Evolutionary conservation across 2,329 filamentous ascomycete genomes (phyloP), one percentile per base, ranked within the genome.

Genomic region (Colletotrichum sp.): DNA sequence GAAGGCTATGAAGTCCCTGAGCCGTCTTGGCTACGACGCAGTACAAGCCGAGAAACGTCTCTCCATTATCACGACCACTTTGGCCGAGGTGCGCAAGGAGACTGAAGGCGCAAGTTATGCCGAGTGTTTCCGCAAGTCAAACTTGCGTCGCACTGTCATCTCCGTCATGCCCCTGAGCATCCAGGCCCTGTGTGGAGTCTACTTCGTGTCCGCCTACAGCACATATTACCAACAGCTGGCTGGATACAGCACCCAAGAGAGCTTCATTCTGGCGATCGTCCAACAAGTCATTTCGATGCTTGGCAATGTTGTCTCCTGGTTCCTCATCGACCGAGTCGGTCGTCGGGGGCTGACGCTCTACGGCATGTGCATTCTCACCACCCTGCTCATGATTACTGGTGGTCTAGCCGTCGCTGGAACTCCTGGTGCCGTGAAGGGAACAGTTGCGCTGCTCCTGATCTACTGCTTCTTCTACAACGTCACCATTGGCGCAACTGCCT

Each of bases 201-300:
- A 80, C 29, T 87, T 87, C 66, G 79, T 82, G 1, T 80, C 83
- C 3, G 78, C 79, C 8, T 88, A 88, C 75, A 80, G 80, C n/a
- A 87, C 86, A 4, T 88, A 65, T 78, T 87, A 87, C 77, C 80
- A 83, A 55, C 83, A 88, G 69, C 78, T 87, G 6, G 85, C 86
- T 11, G 86, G 86, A 7, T 87, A 84, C 77, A 81, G 79, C 59
- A 82, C 82, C 0, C 66, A 77, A 3, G 81, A 80, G 73, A 83
- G 81, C 64, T 87, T 86, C 78, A 82, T 79, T 57, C 78, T 87
- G 13, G 82, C 85, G 32, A 87, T 87, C 55, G 80, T 77, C 12
- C 75, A 79, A 30, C 77, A 77, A 52, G 75, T 77, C 11, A 30
- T 79, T 19, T 79, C 77, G 6, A 81, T 84, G 36, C 49, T 81